Conservation (phyloP, 2,329 filamentous ascomycete species). For the Aureobasidium sp. region DNA sequence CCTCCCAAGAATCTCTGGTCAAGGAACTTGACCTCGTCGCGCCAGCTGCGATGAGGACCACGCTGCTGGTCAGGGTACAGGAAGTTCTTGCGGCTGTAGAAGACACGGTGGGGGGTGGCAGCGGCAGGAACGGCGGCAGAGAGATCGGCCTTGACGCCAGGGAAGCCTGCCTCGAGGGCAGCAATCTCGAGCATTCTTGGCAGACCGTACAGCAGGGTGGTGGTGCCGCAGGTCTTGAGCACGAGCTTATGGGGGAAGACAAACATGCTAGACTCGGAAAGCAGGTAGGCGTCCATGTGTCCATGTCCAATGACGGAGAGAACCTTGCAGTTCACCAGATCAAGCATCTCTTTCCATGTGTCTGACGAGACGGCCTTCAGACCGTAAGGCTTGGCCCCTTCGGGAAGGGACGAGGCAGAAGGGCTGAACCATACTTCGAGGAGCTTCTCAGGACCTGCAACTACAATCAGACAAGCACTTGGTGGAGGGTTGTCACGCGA, state of each 20-base stretch:
- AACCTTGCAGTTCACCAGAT: slow-evolving; percentile 97
- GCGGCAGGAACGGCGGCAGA: slow-evolving; percentile 61
- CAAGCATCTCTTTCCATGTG: slow-evolving; percentile 92
- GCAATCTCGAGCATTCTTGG: slow-evolving; percentile 90
- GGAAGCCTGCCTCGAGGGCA: slow-evolving; percentile 78
- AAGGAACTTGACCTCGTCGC: slow-evolving; percentile 85
- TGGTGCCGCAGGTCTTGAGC: slow-evolving; percentile 96
- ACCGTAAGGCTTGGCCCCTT: slow-evolving; percentile 62
- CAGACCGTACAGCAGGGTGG: slow-evolving; percentile 81
- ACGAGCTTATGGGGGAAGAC: slow-evolving; percentile 99
- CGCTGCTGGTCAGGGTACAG: slow-evolving; percentile 90
- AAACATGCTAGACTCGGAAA: slow-evolving; percentile 99
- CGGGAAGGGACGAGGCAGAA: slow-evolving; percentile 63
- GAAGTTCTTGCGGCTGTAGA: slow-evolving; percentile 99
- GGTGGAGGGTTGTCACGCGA: neutral
- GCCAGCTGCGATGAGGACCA: slow-evolving; percentile 94
- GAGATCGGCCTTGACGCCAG: slow-evolving; percentile 62
- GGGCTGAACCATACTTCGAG: slow-evolving; percentile 97
- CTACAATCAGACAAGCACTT: neutral
- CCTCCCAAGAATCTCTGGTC: slow-evolving; percentile 87
- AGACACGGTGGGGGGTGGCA: slow-evolving; percentile 87
- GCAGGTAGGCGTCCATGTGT: slow-evolving; percentile 87
- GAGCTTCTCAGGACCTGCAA: slow-evolving; percentile 74
- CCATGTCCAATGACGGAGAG: slow-evolving; percentile 89
- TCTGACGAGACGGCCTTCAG: slow-evolving; percentile 79